phyloP scores from a whole-genome alignment of 2,329 filamentous ascomycete species.

The Orbilia brochopaga region DNA sequence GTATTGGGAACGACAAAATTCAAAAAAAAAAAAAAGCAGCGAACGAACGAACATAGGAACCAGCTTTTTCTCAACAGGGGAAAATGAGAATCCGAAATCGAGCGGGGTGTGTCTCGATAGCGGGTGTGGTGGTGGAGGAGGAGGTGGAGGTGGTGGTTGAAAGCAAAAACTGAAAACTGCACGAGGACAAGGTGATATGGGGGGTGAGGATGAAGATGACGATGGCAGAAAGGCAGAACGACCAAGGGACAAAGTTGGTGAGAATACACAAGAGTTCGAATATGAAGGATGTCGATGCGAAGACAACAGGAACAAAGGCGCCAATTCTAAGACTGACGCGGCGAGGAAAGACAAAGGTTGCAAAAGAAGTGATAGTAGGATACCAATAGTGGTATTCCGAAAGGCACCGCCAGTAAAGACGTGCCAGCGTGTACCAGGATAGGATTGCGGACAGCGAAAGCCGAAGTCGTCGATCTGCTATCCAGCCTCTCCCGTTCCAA shows the following conservation, averaged over 20 bases:
- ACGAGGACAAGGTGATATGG: constrained; percentile 18
- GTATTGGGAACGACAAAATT: constrained; percentile 34
- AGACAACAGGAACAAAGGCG: constrained; percentile 10
- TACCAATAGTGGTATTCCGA: constrained; percentile 44
- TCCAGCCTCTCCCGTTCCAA: constrained; percentile 51
- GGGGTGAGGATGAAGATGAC: constrained; percentile 6
- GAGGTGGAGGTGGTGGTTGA: too few species aligned
- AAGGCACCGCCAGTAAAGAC: constrained; percentile 35
- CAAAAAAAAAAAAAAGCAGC: too few species aligned
- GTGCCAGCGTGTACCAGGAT: constrained; percentile 46
- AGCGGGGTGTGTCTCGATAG: constrained; percentile 35
- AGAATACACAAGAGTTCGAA: constrained; percentile 43
- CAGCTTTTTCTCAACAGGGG: constrained; percentile 41
- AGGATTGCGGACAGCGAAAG: constrained; percentile 37
- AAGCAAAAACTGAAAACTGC: constrained; percentile 1
- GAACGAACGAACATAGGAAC: constrained; percentile 39
- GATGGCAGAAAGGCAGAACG: constrained; percentile 6
- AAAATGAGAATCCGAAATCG: constrained; percentile 27
- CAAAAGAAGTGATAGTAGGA: constrained; percentile 12
- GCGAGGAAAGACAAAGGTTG: constrained; percentile 16
- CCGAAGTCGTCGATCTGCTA: constrained; percentile 46
- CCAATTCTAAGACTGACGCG: constrained; percentile 10
- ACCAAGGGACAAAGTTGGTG: constrained; percentile 14
- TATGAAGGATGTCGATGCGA: not conserved
- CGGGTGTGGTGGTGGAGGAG: not conserved